Base-by-base conservation (phyloP, 192 early-diverging fungal species). In the Chytriomyces sp. region DNA sequence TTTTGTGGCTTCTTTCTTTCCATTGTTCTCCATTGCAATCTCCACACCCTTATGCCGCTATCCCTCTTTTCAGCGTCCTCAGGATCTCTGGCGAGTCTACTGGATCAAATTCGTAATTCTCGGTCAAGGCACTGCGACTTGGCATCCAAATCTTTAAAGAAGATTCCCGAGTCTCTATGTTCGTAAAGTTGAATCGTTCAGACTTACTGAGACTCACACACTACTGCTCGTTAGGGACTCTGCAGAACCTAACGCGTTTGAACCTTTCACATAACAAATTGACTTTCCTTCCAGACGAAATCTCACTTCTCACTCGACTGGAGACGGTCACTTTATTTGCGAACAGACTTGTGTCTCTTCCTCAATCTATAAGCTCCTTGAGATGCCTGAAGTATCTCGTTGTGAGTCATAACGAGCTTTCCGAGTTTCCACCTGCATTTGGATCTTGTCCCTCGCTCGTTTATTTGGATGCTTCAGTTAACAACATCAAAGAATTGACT, bases 361-460 rank as follows among this genome's bases (percentile, higher is more conserved):
- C 82, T 4, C 41, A 60, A 40, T 44, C 38, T 4, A 76, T 83
- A 26, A 74, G 25, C 28, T 31, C 40, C 37, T 32, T 80, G 2
- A 30, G 55, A 0, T 38, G 17, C 12, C 60, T 78, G 41, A 80
- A 80, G 44, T 54, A 62, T 33, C 49, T 76, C 10, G 69, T 65
- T 34, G 61, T 59, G 28, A 75, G 76, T 63, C 66, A 79, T 59
- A 82, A 82, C 55, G 52, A 30, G 28, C 31, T 82, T 14, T 39
- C 55, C n/a, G 81, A 75, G 41, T 59, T 82, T 26, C 81, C 81
- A 54, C 59, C 33, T 33, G 81, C 78, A 2, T 83, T 83, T 64
- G 82, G 82, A 10, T 49, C 60, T 12, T 75, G 64, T 55, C 75
- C 77, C 14, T 38, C 59, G 5, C 64, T 83, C 22, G 75, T 72